Percentiles rank a stretch among this genome's conserved stretches.
These are phyloP conservation scores for Houttuynia cordata DNA, from an alignment of 164 flowering plant genomes.

Conservation along the genomic window DNA sequence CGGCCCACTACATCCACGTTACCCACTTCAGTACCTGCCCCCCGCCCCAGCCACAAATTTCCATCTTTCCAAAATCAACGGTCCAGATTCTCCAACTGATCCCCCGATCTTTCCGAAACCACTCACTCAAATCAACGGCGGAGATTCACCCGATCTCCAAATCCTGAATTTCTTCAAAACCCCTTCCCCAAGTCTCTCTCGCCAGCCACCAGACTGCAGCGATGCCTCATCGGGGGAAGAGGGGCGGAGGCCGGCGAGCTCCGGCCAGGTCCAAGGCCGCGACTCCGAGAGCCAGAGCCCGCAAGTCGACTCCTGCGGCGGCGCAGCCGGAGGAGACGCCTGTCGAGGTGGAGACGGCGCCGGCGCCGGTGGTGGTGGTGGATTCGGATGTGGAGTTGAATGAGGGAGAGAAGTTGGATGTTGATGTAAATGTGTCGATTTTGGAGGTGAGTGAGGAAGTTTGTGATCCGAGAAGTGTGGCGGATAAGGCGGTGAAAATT, in stretches of 20 bases:
- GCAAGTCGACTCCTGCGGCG: not conserved
- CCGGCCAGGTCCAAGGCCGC: not conserved
- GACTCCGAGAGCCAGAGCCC: not conserved
- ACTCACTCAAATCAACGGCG: not conserved
- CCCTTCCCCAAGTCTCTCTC: too few species aligned
- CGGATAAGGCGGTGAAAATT: not conserved
- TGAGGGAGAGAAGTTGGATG: not conserved
- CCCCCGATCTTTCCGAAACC: not conserved
- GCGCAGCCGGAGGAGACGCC: too few species aligned
- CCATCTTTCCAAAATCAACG: not conserved
- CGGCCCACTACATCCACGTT: not conserved
- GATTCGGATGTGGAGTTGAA: not conserved
- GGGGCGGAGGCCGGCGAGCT: not conserved
- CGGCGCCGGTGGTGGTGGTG: not conserved
- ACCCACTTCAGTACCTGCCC: not conserved
- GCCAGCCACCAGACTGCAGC: not conserved
- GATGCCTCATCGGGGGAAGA: not conserved
- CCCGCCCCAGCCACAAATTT: not conserved
- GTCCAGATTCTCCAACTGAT: not conserved
- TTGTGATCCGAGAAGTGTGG: not conserved
- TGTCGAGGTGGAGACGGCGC: too few species aligned
- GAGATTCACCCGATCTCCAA: not conserved
- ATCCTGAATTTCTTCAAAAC: too few species aligned
- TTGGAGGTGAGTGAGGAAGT: not conserved
- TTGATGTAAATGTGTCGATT: not conserved